These are phyloP conservation scores for Ophiocordyceps australis DNA, from an alignment of 2,329 filamentous ascomycete genomes.

Conservation along the genomic window DNA sequence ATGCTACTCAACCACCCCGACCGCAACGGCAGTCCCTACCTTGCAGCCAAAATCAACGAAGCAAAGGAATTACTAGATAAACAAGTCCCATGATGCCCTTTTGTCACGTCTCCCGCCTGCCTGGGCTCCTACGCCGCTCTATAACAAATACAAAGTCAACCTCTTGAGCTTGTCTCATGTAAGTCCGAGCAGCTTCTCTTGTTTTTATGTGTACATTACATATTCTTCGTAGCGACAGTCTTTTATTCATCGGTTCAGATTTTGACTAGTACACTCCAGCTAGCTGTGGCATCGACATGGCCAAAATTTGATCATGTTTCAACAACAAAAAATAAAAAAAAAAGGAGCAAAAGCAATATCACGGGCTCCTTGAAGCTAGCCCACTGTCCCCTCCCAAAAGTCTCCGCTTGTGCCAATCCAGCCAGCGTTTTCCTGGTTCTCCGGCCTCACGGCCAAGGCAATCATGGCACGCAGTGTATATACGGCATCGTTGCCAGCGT, in stretches of 20 bases:
- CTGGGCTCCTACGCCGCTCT: neutral
- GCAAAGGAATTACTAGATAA: constrained; percentile 95
- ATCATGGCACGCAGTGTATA: constrained; percentile 64
- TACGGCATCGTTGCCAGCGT: constrained; percentile 72
- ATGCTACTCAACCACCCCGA: constrained; percentile 98
- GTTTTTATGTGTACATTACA: too few species aligned
- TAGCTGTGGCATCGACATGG: neutral
- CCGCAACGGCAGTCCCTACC: constrained; percentile 86
- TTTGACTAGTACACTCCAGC: too few species aligned
- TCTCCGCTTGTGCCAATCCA: too few species aligned
- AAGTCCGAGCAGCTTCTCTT: too few species aligned
- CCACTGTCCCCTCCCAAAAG: too few species aligned
- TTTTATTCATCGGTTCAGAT: too few species aligned
- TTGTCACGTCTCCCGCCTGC: neutral
- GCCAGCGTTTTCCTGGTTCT: constrained; percentile 6
- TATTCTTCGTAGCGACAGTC: too few species aligned
- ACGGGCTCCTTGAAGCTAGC: too few species aligned
- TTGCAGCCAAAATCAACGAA: constrained; percentile 96
- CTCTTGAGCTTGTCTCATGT: too few species aligned
- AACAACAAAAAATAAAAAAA: too few species aligned
- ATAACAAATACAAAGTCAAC: neutral
- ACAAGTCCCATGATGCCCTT: constrained; percentile 6
- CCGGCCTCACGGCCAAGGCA: constrained; percentile 14
- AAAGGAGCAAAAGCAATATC: too few species aligned
- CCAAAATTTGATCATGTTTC: too few species aligned